Evolutionary conservation across 2,329 filamentous ascomycete genomes (phyloP).

Genomic region (Penicillium capsulatum): DNA sequence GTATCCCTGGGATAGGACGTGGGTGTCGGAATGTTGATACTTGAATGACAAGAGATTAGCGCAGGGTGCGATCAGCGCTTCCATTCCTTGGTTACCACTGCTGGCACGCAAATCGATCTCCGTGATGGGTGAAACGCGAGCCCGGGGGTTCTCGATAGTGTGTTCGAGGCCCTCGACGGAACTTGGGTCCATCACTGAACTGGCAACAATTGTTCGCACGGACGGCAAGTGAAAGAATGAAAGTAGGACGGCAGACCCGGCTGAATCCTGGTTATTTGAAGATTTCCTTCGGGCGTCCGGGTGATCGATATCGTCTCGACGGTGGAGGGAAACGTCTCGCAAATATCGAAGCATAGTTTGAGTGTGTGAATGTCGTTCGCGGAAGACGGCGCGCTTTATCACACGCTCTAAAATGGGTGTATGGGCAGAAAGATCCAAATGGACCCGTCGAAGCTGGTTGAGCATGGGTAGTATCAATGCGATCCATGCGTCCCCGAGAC

Average conservation of each 20-base stretch:
- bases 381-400: constrained; percentile 19
- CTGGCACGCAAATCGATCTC: constrained; percentile 27
- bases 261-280: constrained; percentile 5
- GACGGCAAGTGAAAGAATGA: constrained; percentile 27
- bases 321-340: constrained; percentile 19
- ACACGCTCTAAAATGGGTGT: constrained; percentile 21
- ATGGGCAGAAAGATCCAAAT: constrained; percentile 18
- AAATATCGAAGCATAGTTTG: constrained; percentile 17
- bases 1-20: constrained; percentile 25
- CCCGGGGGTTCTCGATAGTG: not conserved
- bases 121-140: constrained; percentile 17
- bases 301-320: constrained; percentile 17
- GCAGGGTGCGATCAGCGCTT: constrained; percentile 21
- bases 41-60: constrained; percentile 26
- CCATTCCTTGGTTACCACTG: constrained; percentile 26
- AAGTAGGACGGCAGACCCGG: constrained; percentile 18
- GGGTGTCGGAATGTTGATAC: constrained; percentile 31
- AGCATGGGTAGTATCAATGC: constrained; percentile 25
- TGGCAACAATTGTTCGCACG: constrained; percentile 21
- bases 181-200: constrained; percentile 25
- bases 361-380: constrained; percentile 17
- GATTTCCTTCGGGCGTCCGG: constrained; percentile 6
- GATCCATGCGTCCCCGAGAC: constrained; percentile 26
- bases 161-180: not conserved
- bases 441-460: constrained; percentile 22